Percentiles rank a stretch among this genome's conserved stretches.
Evolutionary conservation across 2,329 filamentous ascomycete genomes (phyloP).

Genomic region (Fusarium bulbicola): DNA sequence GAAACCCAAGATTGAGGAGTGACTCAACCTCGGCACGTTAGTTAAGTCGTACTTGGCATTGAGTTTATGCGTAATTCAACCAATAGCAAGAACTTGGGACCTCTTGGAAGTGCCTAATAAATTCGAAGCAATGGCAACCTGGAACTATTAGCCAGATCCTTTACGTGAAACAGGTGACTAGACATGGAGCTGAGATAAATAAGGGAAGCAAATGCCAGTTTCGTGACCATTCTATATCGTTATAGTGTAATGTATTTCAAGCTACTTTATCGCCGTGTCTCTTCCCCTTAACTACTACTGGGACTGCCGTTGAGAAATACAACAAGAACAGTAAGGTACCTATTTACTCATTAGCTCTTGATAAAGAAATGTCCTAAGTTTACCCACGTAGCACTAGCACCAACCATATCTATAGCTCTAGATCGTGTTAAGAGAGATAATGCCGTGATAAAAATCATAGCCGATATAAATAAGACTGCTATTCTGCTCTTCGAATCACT

Average conservation of each 20-base stretch:
- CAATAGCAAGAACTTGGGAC: not conserved
- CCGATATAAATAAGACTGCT: not conserved
- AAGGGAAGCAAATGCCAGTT: not conserved
- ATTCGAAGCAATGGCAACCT: rapidly evolving
- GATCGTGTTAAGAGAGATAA: not conserved
- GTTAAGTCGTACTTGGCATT: not conserved
- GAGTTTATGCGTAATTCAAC: not conserved
- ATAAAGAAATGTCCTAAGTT: rapidly evolving
- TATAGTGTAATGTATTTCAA: rapidly evolving
- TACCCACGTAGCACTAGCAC: not conserved
- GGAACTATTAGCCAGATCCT: rapidly evolving
- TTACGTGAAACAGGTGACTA: not conserved
- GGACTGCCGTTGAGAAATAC: not conserved
- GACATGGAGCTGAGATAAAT: not conserved
- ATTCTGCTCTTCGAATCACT: not conserved
- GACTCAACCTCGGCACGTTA: not conserved
- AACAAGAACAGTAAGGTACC: not conserved
- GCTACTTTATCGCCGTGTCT: not conserved
- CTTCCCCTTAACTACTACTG: rapidly evolving
- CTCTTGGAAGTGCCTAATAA: rapidly evolving
- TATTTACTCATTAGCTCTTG: rapidly evolving
- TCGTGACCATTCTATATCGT: too few relatives aligned
- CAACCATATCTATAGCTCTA: not conserved
- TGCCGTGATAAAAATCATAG: not conserved
- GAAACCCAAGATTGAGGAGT: not conserved